These are phyloP conservation scores for Dictyostelium brefeldianum DNA, from an alignment of 78 protist genomes.

Conservation along the genomic window DNA sequence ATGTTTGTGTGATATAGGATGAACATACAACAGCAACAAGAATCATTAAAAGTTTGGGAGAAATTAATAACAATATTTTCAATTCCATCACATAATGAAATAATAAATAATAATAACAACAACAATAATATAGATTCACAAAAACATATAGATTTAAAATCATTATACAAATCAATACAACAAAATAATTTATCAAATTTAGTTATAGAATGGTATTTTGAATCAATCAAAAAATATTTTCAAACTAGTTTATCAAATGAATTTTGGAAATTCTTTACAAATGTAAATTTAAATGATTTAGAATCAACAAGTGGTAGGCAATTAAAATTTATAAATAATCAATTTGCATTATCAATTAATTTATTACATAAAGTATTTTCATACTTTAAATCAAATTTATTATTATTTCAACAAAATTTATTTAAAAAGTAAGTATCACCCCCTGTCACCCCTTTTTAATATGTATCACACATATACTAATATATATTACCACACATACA, in stretches of 20 bases:
- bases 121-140: neutral
- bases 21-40: neutral
- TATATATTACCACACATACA: too few relatives aligned
- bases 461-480: too few relatives aligned
- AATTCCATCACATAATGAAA: slow-evolving; percentile 19
- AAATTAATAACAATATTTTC: neutral
- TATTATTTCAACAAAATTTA: neutral
- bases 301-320: neutral
- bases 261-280: slow-evolving; percentile 23
- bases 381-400: slow-evolving; percentile 19
- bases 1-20: too few relatives aligned
- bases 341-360: slow-evolving; percentile 31
- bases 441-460: too few relatives aligned
- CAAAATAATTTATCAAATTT: neutral
- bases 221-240: slow-evolving; percentile 1
- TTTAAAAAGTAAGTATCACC: slow-evolving; percentile 12
- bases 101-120: neutral
- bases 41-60: slow-evolving; percentile 10
- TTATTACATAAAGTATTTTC: slow-evolving; percentile 13
- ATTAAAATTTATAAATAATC: slow-evolving; percentile 29
- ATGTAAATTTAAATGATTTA: slow-evolving; percentile 1
- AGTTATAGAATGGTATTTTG: slow-evolving; percentile 42
- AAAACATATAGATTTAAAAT: neutral
- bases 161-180: neutral
- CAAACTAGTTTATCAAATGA: slow-evolving; percentile 5